These are phyloP conservation scores for Ustulina deusta DNA, from an alignment of 2,329 filamentous ascomycete species.

Conservation along the genomic window DNA sequence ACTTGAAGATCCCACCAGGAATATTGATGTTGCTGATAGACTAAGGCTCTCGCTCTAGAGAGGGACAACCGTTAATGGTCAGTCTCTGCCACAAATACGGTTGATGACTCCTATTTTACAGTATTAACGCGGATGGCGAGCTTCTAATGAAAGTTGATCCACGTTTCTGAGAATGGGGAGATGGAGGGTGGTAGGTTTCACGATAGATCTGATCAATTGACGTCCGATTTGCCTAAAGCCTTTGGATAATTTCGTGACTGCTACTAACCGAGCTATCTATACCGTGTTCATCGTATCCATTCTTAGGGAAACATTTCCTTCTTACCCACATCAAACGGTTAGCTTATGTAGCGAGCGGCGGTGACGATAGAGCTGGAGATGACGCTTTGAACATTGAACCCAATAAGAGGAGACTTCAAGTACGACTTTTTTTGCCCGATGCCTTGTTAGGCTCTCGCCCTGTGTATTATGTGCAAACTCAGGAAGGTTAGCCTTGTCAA, in stretches of 20 bases:
- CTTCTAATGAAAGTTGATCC: constrained; percentile 28
- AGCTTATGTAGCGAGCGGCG: too few relatives aligned
- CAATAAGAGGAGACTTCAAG: too few relatives aligned
- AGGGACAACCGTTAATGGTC: constrained; percentile 33
- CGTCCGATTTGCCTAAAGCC: constrained; percentile 34
- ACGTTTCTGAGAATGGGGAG: constrained; percentile 35
- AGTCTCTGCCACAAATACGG: constrained; percentile 13
- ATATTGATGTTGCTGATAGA: constrained; percentile 43
- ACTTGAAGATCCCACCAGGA: constrained; percentile 21
- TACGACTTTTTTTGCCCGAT: background rate
- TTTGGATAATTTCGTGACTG: background rate
- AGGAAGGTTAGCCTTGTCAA: too few relatives aligned
- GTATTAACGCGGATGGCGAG: constrained; percentile 14
- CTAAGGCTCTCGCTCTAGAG: constrained; percentile 37
- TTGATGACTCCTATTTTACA: constrained; percentile 16
- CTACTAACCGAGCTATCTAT: background rate
- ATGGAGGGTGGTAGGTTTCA: constrained; percentile 42
- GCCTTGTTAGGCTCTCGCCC: background rate
- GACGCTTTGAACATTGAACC: too few relatives aligned
- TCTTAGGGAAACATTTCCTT: background rate
- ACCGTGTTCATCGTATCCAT: background rate
- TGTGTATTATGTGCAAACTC: too few relatives aligned
- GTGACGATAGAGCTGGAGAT: background rate
- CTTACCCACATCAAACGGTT: background rate
- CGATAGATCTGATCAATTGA: constrained; percentile 52